Percentiles rank a stretch among this genome's conserved stretches.
These are phyloP conservation scores for Phytophthora podocarpi DNA, from an alignment of 352 stramenopile genomes.

Conservation along the genomic window DNA sequence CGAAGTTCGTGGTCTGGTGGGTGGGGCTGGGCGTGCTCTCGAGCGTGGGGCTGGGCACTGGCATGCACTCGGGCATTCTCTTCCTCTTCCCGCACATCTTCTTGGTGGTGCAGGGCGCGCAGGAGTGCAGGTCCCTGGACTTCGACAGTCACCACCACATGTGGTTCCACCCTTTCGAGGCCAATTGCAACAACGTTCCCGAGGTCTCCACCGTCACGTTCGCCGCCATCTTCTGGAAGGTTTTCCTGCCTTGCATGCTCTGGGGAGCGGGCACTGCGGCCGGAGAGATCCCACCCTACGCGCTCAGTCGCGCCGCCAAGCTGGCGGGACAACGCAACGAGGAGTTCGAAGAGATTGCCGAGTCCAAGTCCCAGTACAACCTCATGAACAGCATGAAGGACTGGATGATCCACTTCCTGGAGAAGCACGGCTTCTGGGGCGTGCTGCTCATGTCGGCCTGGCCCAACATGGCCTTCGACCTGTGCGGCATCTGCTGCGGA, in stretches of 20 bases:
- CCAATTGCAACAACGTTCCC: constrained; percentile 57
- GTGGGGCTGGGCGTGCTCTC: constrained; percentile 93
- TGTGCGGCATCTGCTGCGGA: constrained; percentile 95
- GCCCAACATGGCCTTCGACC: constrained; percentile 95
- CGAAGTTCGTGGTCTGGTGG: constrained; percentile 94
- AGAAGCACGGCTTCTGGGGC: constrained; percentile 93
- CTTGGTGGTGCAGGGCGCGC: constrained; percentile 86
- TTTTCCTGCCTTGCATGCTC: constrained; percentile 90
- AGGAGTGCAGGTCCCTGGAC: constrained; percentile 87
- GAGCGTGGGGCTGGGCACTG: constrained; percentile 93
- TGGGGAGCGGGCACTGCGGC: constrained; percentile 94
- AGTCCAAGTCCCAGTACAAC: constrained; percentile 86
- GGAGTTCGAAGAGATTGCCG: constrained; percentile 90
- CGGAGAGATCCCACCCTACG: constrained; percentile 94
- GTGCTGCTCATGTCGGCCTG: constrained; percentile 94
- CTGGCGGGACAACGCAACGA: constrained; percentile 87
- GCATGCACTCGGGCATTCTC: constrained; percentile 94
- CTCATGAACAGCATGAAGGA: constrained; percentile 92
- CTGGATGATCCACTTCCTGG: constrained; percentile 93
- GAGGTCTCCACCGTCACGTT: constrained; percentile 72
- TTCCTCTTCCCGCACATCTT: constrained; percentile 97
- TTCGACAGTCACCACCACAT: constrained; percentile 91
- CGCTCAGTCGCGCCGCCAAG: constrained; percentile 86
- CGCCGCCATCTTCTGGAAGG: constrained; percentile 88
- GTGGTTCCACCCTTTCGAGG: constrained; percentile 90